These are phyloP conservation scores for Cercospora sp. DNA, from an alignment of 2,329 filamentous ascomycete genomes.

Conservation along the genomic window DNA sequence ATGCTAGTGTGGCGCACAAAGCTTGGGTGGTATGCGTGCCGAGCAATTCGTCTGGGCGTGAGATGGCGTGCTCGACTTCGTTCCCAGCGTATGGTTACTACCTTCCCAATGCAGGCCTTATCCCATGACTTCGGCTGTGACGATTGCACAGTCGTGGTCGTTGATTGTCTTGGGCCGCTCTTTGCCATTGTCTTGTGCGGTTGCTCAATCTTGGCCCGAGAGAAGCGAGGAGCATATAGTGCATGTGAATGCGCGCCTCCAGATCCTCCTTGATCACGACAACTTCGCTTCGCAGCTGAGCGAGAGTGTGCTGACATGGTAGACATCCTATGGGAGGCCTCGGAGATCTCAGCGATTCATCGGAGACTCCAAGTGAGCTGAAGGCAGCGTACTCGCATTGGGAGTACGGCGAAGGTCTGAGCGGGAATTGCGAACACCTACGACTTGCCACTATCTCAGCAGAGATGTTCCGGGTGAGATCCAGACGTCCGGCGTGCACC, in stretches of 20 bases:
- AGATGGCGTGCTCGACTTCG: constrained; percentile 3
- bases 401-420: background rate
- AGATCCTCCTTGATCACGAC: background rate
- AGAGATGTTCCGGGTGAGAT: background rate
- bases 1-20: constrained; percentile 1
- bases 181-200: background rate
- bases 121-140: background rate
- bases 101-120: background rate
- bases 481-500: background rate
- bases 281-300: background rate
- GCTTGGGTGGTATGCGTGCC: constrained; percentile 6
- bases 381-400: background rate
- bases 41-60: constrained; percentile 4
- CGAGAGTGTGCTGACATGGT: background rate
- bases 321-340: background rate
- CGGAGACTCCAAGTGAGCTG: background rate
- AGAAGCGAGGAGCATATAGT: background rate
- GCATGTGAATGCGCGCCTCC: background rate
- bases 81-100: background rate
- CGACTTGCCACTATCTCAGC: background rate
- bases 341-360: background rate
- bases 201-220: background rate
- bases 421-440: background rate
- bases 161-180: background rate
- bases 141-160: background rate